Conservation (phyloP, 2,329 filamentous ascomycete species). For the Diaporthe citri region DNA sequence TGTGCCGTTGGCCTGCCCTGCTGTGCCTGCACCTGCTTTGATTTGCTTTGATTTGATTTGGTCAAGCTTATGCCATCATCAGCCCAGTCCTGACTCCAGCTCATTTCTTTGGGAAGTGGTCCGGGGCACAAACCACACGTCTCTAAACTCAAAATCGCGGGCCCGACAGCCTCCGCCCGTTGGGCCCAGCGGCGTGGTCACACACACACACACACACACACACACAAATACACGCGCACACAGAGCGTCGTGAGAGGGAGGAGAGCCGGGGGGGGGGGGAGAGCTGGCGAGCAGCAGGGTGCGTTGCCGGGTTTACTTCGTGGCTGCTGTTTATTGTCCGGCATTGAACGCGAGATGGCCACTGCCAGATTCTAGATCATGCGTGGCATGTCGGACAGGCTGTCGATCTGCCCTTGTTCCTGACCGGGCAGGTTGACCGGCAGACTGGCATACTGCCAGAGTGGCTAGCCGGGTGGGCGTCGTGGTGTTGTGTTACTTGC, state of each 20-base stretch:
- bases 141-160: constrained; percentile 22
- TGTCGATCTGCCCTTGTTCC: constrained; percentile 19
- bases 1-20: constrained; percentile 7
- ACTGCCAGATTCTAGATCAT: constrained; percentile 29
- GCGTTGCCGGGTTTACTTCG: background rate
- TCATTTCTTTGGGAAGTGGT: constrained; percentile 30
- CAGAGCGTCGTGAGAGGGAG: background rate
- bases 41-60: constrained; percentile 19
- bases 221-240: background rate
- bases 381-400: constrained; percentile 25
- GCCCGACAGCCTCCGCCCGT: background rate
- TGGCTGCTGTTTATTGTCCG: constrained; percentile 5
- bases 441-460: background rate
- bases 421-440: constrained; percentile 4
- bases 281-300: background rate
- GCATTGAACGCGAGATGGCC: constrained; percentile 16
- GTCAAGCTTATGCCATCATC: constrained; percentile 26
- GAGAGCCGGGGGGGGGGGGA: background rate
- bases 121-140: constrained; percentile 22
- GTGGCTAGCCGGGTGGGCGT: background rate
- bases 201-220: background rate
- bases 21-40: background rate
- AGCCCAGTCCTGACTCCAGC: constrained; percentile 25
- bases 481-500: constrained; percentile 5
- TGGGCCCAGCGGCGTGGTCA: background rate